These are phyloP conservation scores for Candida maris DNA, from an alignment of 805 yeast genomes.

Conservation along the genomic window DNA sequence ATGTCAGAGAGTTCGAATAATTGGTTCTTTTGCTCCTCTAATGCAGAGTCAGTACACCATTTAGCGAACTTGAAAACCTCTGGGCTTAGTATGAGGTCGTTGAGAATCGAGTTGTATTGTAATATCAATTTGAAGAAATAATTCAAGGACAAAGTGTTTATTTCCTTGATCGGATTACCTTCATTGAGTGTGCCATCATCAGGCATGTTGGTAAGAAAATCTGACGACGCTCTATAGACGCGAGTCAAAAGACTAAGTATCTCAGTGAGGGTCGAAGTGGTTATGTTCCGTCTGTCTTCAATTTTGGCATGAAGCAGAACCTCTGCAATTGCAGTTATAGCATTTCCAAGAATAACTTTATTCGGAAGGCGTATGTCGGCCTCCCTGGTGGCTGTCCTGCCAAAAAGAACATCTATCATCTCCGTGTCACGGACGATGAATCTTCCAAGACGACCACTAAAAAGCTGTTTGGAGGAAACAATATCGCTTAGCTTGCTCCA, in stretches of 20 bases:
- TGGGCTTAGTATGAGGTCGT: constrained; percentile 60
- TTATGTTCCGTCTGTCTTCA: constrained; percentile 57
- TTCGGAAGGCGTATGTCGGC: constrained; percentile 59
- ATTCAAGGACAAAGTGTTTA: constrained; percentile 62
- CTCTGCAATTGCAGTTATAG: constrained; percentile 58
- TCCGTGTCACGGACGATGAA: constrained; percentile 6
- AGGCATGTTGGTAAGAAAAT: constrained; percentile 40
- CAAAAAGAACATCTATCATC: constrained; percentile 34
- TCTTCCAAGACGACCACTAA: constrained; percentile 2
- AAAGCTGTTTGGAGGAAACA: not conserved
- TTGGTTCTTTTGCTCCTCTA: constrained; percentile 43
- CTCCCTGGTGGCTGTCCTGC: constrained; percentile 44
- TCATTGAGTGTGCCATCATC: constrained; percentile 16
- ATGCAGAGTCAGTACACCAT: constrained; percentile 66
- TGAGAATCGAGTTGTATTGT: constrained; percentile 57
- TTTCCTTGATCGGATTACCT: constrained; percentile 44
- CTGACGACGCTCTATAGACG: constrained; percentile 52
- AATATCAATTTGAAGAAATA: constrained; percentile 64
- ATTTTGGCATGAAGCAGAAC: constrained; percentile 56
- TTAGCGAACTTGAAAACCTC: constrained; percentile 66
- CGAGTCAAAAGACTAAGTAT: constrained; percentile 56
- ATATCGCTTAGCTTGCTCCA: not conserved
- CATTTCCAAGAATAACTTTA: constrained; percentile 56
- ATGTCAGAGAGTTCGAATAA: too few relatives aligned
- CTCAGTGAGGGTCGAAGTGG: constrained; percentile 54